Conservation (phyloP, 257 asterid species). For the Penstemon barbatus region DNA sequence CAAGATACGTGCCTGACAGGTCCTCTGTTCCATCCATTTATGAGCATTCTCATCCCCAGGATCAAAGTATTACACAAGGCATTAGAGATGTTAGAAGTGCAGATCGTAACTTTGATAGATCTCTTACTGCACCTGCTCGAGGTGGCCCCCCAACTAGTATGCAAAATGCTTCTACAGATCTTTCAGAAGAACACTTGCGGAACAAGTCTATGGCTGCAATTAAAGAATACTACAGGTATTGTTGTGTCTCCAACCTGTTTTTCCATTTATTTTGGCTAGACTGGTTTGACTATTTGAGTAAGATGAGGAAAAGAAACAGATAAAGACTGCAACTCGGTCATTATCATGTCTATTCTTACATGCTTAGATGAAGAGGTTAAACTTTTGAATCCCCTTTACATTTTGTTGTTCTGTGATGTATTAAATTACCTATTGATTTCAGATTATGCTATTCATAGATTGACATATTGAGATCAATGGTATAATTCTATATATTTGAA, state of each 20-base stretch:
- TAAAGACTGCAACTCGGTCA: too few relatives aligned
- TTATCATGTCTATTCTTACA: too few relatives aligned
- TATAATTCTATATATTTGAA: too few relatives aligned
- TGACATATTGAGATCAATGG: too few relatives aligned
- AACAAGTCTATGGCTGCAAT: constrained; percentile 73
- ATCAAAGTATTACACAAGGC: constrained; percentile 32
- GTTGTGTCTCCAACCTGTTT: constrained; percentile 9
- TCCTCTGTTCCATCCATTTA: constrained; percentile 24
- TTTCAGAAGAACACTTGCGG: constrained; percentile 60
- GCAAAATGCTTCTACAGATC: constrained; percentile 26
- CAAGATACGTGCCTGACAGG: constrained; percentile 37
- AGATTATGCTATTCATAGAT: too few relatives aligned
- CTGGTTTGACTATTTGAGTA: too few relatives aligned
- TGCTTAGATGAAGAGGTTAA: too few relatives aligned
- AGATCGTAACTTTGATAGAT: constrained; percentile 39
- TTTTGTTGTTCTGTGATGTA: too few relatives aligned
- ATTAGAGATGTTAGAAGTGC: constrained; percentile 37
- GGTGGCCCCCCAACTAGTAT: constrained; percentile 37
- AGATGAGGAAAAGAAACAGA: too few relatives aligned
- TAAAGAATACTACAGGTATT: constrained; percentile 84
- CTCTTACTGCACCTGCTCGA: constrained; percentile 43
- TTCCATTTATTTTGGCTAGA: neutral
- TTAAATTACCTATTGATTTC: too few relatives aligned
- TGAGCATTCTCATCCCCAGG: constrained; percentile 56
- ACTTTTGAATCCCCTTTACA: too few relatives aligned